These are phyloP conservation scores for Candida adriatica DNA, from an alignment of 805 yeast species.

Conservation along the genomic window DNA sequence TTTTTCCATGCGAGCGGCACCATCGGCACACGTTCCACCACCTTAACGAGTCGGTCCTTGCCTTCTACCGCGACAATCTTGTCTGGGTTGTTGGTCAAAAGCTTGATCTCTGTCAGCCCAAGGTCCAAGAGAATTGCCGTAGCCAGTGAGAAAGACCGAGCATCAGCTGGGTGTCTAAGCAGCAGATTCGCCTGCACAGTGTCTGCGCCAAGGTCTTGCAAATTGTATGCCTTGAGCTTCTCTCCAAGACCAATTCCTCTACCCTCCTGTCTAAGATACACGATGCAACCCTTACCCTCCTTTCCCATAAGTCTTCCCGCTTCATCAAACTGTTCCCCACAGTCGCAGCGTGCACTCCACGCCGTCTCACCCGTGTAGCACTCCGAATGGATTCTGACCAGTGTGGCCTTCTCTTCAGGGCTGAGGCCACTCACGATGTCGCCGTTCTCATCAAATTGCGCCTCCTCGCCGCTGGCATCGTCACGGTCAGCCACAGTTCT, in stretches of 20 bases:
- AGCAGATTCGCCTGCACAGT: slow-evolving; percentile 93
- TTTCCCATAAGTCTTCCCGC: slow-evolving; percentile 91
- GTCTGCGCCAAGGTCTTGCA: slow-evolving; percentile 97
- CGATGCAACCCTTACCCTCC: slow-evolving; percentile 88
- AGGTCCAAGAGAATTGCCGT: slow-evolving; percentile 87
- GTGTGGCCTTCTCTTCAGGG: slow-evolving; percentile 36
- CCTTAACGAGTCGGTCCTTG: slow-evolving; percentile 62
- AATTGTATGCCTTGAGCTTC: slow-evolving; percentile 90
- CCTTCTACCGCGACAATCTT: slow-evolving; percentile 95
- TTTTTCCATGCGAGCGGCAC: slow-evolving; percentile 85
- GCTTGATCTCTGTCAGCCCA: slow-evolving; percentile 61
- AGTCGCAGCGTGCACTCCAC: slow-evolving; percentile 98
- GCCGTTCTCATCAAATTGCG: slow-evolving; percentile 36
- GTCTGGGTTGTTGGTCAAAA: slow-evolving; percentile 94
- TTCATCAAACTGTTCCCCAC: slow-evolving; percentile 98
- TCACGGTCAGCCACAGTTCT: slow-evolving; percentile 64
- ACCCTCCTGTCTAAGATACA: slow-evolving; percentile 95
- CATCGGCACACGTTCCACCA: slow-evolving; percentile 92
- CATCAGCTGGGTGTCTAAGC: slow-evolving; percentile 96
- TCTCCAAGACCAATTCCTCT: slow-evolving; percentile 99
- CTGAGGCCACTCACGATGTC: slow-evolving; percentile 22
- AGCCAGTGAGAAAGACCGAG: slow-evolving; percentile 88
- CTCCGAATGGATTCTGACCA: slow-evolving; percentile 91
- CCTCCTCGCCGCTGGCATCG: slow-evolving; percentile 30
- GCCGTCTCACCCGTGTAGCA: slow-evolving; percentile 99